Evolutionary conservation across 805 yeast species (phyloP).

Genomic region (Metschnikowia arizonensis): DNA sequence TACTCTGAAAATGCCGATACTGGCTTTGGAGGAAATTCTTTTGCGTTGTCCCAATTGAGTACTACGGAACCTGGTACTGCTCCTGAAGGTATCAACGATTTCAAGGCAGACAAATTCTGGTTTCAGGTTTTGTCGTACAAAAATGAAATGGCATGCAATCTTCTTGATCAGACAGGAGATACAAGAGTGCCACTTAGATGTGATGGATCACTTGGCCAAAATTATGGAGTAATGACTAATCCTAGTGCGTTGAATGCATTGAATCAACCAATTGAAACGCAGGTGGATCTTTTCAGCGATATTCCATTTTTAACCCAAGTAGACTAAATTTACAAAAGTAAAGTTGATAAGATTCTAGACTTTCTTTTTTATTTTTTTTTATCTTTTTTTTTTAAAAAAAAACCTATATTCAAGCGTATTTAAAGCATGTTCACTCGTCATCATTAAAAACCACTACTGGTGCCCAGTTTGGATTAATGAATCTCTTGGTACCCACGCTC

Average conservation of each 20-base stretch:
- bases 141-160: slow-evolving; percentile 14
- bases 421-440: slow-evolving; percentile 1
- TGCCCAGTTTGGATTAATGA: slow-evolving; percentile 34
- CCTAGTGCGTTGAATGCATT: background rate
- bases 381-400: background rate
- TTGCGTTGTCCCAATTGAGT: background rate
- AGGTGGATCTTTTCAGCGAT: slow-evolving; percentile 27
- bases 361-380: background rate
- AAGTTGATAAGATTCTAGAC: background rate
- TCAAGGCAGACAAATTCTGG: slow-evolving; percentile 36
- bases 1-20: slow-evolving; percentile 13
- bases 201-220: background rate
- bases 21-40: slow-evolving; percentile 3
- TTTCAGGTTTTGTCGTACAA: slow-evolving; percentile 30
- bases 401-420: background rate
- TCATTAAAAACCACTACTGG: slow-evolving; percentile 29
- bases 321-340: background rate
- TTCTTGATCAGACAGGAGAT: background rate
- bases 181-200: background rate
- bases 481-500: slow-evolving; percentile 30
- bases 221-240: background rate
- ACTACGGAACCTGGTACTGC: background rate
- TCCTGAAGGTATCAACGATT: slow-evolving; percentile 17
- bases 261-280: slow-evolving; percentile 4
- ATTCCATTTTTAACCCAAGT: slow-evolving; percentile 17